Percentiles rank a stretch among this genome's conserved stretches.
phyloP scores from a whole-genome alignment of 257 asterid species.

The Nicotiana noctiflora region DNA sequence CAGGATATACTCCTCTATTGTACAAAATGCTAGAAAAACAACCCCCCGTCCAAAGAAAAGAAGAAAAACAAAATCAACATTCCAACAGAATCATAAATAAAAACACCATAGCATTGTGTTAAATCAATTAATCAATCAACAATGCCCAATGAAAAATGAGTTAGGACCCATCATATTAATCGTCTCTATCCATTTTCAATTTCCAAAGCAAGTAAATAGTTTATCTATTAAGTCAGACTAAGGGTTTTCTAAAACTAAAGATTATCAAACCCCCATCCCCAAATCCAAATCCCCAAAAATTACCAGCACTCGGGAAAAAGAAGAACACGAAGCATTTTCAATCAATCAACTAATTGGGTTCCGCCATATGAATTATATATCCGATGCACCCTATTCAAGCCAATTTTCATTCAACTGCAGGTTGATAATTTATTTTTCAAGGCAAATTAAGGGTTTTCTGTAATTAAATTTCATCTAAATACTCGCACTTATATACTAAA shows the following conservation, averaged over 20 bases:
- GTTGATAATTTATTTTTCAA: not conserved
- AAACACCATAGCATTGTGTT: not conserved
- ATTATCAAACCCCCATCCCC: not conserved
- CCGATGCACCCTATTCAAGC: not conserved
- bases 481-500: no score
- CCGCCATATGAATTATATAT: not conserved
- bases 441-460: not conserved
- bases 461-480: not conserved
- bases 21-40: conserved; percentile 48
- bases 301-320: not conserved
- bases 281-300: not conserved
- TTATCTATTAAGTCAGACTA: not conserved
- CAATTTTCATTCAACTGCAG: not conserved
- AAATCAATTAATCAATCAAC: not conserved
- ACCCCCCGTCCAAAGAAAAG: not conserved
- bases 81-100: not conserved
- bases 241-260: not conserved
- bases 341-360: not conserved
- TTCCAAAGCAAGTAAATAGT: not conserved
- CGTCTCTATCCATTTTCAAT: not conserved
- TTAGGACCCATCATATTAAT: not conserved
- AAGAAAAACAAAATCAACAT: conserved; percentile 1
- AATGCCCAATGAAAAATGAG: not conserved
- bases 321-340: not conserved
- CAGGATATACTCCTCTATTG: conserved; percentile 89